Conservation (phyloP, 2,329 filamentous ascomycete species). For the Dothideomycetes sp. region DNA sequence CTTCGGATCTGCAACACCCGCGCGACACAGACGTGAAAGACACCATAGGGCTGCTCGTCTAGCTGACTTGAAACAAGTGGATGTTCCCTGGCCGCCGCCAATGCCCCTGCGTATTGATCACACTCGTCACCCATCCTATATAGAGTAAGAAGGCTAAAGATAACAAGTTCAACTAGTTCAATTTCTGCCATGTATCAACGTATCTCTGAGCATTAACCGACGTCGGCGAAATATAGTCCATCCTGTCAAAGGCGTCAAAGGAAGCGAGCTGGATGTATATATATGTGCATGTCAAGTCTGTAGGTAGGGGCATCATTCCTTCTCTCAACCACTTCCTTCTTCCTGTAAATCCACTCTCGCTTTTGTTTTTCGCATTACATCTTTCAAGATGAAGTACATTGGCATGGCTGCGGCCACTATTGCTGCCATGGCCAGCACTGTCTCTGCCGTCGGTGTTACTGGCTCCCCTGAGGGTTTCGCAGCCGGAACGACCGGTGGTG, state of each 20-base stretch:
- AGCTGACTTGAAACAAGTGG: too few relatives aligned
- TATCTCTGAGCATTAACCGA: background rate
- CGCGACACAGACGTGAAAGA: too few relatives aligned
- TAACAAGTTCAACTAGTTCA: background rate
- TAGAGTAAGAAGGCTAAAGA: background rate
- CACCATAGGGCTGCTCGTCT: too few relatives aligned
- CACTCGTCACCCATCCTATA: too few relatives aligned
- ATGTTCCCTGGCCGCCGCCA: too few relatives aligned
- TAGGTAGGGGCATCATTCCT: background rate
- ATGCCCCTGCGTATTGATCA: too few relatives aligned
- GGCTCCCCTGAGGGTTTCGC: conserved; percentile 33
- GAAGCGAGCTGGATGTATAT: background rate
- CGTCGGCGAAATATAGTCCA: background rate
- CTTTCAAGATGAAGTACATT: conserved; percentile 2
- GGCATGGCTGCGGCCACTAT: conserved; percentile 2
- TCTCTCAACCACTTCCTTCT: background rate
- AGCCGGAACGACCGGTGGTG: conserved; percentile 47
- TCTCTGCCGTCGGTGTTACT: conserved; percentile 13
- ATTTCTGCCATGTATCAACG: background rate
- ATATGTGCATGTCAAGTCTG: background rate
- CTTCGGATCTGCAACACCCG: too few relatives aligned
- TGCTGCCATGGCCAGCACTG: conserved; percentile 3
- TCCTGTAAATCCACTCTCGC: background rate
- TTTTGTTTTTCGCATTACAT: background rate
- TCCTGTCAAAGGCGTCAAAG: background rate